Evolutionary conservation across 768 basidiomycete species (phyloP), one percentile per base, ranked within the genome.

Genomic region (Tricholomella constricta): DNA sequence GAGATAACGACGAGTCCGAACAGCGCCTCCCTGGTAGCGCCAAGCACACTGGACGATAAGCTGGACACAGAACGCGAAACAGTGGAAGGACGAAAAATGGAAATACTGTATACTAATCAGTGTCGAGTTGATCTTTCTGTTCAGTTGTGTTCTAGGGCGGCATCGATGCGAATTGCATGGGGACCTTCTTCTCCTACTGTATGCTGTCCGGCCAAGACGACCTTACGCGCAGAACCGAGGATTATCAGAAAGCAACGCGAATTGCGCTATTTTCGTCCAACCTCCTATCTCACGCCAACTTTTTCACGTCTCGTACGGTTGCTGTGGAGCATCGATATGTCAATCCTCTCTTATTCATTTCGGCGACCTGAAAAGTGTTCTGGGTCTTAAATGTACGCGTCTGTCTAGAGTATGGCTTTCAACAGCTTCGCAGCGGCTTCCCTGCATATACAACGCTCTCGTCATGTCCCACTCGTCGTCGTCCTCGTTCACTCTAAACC

Each of bases 21-120:
- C 65, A 63, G 15, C 54, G 75, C 40, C 69, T 93, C 89, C 66
- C 69, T 78, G 6, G 70, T 73, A 12, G 83, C 79, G 23, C 82
- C 88, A 5, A 92, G 92, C 65, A 77, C 90, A 45, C 69, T 93
- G 52, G 91, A 92, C 61, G 76, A 80, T 56, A 75, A 74, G 49
- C 73, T 75, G 40, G 69, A 71, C 40, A 61, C 63, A 75, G 57
- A 77, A 72, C 37, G 68, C 62, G 45, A 66, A 63, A 59, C 75
- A 70, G 67, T 81, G 68, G 69, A 82, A 84, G 73, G n/a, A n/a
- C n/a, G n/a, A n/a, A n/a, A n/a, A n/a, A n/a, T n/a, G n/a, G n/a
- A n/a, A n/a, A n/a, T n/a, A n/a, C n/a, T n/a, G n/a, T n/a, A n/a
- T n/a, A n/a, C n/a, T n/a, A n/a, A n/a, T n/a, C n/a, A n/a, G n/a